phyloP scores from a whole-genome alignment of 768 basidiomycete genomes.

The Lentinula lateritia region DNA sequence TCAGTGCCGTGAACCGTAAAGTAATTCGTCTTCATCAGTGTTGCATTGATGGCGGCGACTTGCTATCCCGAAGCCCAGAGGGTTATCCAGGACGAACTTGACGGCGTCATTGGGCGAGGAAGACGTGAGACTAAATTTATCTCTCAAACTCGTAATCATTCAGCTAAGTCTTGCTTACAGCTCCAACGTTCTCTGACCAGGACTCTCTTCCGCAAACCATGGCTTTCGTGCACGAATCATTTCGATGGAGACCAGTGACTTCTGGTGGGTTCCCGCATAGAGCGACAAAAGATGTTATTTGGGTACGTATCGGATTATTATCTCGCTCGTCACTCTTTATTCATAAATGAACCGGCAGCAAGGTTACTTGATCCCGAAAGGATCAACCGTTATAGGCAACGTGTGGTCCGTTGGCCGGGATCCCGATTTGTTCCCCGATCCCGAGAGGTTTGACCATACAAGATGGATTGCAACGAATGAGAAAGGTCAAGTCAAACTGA shows the following conservation, averaged over 20 bases:
- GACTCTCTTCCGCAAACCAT: slow-evolving; percentile 37
- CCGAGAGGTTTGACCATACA: slow-evolving; percentile 53
- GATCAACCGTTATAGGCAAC: slow-evolving; percentile 55
- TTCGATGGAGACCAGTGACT: slow-evolving; percentile 46
- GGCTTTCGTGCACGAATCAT: slow-evolving; percentile 46
- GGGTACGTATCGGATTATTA: slow-evolving; percentile 29
- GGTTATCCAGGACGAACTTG: slow-evolving; percentile 49
- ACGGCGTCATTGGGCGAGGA: slow-evolving; percentile 43
- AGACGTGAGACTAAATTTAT: slow-evolving; percentile 18
- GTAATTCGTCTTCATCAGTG: slow-evolving; percentile 24
- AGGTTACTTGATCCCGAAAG: slow-evolving; percentile 48
- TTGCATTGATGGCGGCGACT: slow-evolving; percentile 53
- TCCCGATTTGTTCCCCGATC: slow-evolving; percentile 51
- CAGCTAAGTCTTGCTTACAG: not conserved
- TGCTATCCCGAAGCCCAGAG: slow-evolving; percentile 47
- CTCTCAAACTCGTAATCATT: not conserved
- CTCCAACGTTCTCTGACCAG: slow-evolving; percentile 34
- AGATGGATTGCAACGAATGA: slow-evolving; percentile 49
- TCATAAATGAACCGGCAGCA: slow-evolving; percentile 20
- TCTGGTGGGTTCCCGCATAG: slow-evolving; percentile 58
- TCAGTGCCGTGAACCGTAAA: slow-evolving; percentile 25
- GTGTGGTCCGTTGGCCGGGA: slow-evolving; percentile 45
- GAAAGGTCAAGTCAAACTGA: slow-evolving; percentile 35
- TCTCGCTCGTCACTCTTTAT: not conserved
- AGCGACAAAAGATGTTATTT: slow-evolving; percentile 58